Conservation (phyloP, 2,329 filamentous ascomycete genomes). For the Ophiosphaerella korrae region DNA sequence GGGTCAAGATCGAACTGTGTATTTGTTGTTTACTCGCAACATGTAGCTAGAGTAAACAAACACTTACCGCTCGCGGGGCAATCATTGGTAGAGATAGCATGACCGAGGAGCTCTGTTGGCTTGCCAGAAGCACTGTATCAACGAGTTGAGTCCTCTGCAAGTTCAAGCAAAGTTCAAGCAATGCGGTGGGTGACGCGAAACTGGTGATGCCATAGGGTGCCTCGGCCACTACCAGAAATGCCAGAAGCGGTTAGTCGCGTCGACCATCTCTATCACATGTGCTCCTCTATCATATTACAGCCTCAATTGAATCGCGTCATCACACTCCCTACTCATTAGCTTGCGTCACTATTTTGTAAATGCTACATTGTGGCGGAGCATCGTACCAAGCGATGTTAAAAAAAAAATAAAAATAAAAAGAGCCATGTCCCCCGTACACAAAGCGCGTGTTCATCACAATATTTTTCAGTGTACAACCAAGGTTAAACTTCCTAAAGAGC, state of each 20-base stretch:
- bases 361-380: too few species aligned
- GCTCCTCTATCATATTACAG: too few species aligned
- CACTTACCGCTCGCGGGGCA: constrained; percentile 20
- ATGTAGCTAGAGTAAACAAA: not conserved
- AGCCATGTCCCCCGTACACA: too few species aligned
- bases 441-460: too few species aligned
- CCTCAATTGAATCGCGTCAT: too few species aligned
- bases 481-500: too few species aligned
- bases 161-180: not conserved
- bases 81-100: constrained; percentile 27
- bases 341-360: too few species aligned
- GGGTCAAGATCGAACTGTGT: not conserved
- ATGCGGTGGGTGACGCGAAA: constrained; percentile 2
- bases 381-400: too few species aligned
- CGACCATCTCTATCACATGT: not conserved
- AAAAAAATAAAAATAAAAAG: too few species aligned
- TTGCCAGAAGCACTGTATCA: not conserved
- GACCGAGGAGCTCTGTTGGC: not conserved
- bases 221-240: not conserved
- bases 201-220: constrained; percentile 6
- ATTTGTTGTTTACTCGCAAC: constrained; percentile 2
- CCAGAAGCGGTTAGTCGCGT: not conserved
- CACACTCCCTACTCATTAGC: too few species aligned
- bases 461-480: too few species aligned
- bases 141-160: not conserved